Evolutionary conservation across 2,329 filamentous ascomycete genomes (phyloP).

Genomic region (Coniochaeta pulveracea): DNA sequence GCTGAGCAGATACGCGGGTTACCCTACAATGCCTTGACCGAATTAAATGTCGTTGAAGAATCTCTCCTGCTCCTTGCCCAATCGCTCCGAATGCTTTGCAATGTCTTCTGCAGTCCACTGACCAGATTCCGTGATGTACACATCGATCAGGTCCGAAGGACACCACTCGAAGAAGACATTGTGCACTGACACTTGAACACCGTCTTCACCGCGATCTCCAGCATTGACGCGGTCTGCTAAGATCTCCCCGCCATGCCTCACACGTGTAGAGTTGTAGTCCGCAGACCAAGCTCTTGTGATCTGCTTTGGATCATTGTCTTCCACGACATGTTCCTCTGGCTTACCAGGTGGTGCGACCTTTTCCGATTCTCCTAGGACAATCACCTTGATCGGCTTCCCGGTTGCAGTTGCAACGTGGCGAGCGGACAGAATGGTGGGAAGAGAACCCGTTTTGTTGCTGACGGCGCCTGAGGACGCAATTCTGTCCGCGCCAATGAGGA

Average conservation of each 20-base stretch:
- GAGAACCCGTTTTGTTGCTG: slow-evolving; percentile 56
- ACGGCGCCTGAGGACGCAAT: slow-evolving; percentile 47
- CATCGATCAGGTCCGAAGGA: slow-evolving; percentile 34
- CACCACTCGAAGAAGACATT: slow-evolving; percentile 55
- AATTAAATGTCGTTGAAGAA: slow-evolving; percentile 32
- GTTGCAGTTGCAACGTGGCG: slow-evolving; percentile 29
- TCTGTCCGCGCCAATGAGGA: slow-evolving; percentile 54
- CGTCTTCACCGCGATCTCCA: not conserved
- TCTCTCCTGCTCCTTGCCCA: slow-evolving; percentile 23
- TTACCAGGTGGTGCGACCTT: slow-evolving; percentile 42
- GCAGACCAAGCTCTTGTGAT: slow-evolving; percentile 34
- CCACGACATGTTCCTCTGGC: slow-evolving; percentile 29
- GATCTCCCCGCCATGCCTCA: slow-evolving; percentile 11
- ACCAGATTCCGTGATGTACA: slow-evolving; percentile 44
- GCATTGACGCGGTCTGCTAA: slow-evolving; percentile 8
- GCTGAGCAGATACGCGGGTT: too few relatives aligned
- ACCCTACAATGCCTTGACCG: too few relatives aligned
- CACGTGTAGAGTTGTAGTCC: slow-evolving; percentile 12
- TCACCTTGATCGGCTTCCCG: slow-evolving; percentile 24
- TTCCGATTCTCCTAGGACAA: slow-evolving; percentile 47
- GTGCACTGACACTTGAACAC: slow-evolving; percentile 21
- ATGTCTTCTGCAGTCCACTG: slow-evolving; percentile 28
- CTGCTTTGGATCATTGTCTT: slow-evolving; percentile 41
- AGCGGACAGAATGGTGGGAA: slow-evolving; percentile 45
- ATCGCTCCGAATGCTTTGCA: slow-evolving; percentile 21